Evolutionary conservation across 2,329 filamentous ascomycete species (phyloP).

Genomic region (Talaromyces rugulosus): DNA sequence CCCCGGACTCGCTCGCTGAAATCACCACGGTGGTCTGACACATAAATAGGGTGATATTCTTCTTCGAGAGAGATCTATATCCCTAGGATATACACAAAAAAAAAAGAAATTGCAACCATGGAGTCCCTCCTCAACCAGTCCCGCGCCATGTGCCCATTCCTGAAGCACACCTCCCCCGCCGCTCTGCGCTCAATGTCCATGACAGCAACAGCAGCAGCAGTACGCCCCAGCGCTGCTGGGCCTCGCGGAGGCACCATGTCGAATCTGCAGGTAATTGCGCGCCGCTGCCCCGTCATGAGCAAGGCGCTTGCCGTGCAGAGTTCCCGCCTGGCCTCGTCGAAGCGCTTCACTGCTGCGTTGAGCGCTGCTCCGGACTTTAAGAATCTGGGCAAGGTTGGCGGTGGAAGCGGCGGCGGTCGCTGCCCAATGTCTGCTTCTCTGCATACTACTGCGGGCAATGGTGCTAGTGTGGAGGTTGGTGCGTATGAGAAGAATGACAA

Average conservation of each 20-base stretch:
- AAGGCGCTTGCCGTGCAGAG: constrained; percentile 88
- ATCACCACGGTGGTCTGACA: not conserved
- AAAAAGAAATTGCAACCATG: constrained; percentile 43
- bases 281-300: constrained; percentile 97
- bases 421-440: constrained; percentile 61
- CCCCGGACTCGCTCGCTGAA: not conserved
- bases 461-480: constrained; percentile 69
- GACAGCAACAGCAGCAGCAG: constrained; percentile 44
- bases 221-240: constrained; percentile 54
- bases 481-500: constrained; percentile 47
- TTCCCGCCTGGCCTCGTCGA: constrained; percentile 34
- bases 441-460: constrained; percentile 74
- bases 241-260: constrained; percentile 91
- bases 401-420: constrained; percentile 17
- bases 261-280: constrained; percentile 89
- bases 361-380: constrained; percentile 22
- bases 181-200: constrained; percentile 79
- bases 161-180: constrained; percentile 89
- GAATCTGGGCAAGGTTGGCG: constrained; percentile 45
- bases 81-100: not conserved
- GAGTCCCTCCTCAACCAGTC: constrained; percentile 93
- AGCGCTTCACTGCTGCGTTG: constrained; percentile 31
- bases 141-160: constrained; percentile 93
- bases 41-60: not conserved
- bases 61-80: not conserved